These are phyloP conservation scores for Corynespora cassiicola DNA, from an alignment of 2,329 filamentous ascomycete species.

Conservation along the genomic window DNA sequence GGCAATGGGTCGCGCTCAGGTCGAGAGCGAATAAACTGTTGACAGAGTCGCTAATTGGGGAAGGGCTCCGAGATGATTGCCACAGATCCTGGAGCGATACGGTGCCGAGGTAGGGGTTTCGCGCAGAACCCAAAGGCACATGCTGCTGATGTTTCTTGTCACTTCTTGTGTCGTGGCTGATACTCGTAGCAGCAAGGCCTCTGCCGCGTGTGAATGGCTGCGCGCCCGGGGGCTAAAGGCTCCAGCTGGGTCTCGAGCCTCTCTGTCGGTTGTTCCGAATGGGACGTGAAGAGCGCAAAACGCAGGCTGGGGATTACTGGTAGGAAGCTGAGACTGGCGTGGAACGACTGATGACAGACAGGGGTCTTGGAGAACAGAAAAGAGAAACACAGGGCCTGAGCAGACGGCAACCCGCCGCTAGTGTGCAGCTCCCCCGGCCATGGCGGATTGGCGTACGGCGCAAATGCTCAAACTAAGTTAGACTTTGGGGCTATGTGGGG, in stretches of 20 bases:
- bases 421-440: slow-evolving; percentile 2
- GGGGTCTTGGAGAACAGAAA: slow-evolving; percentile 2
- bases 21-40: slow-evolving; percentile 21
- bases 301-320: neutral
- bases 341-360: slow-evolving; percentile 3
- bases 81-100: slow-evolving; percentile 21
- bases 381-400: slow-evolving; percentile 2
- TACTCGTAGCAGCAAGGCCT: slow-evolving; percentile 8
- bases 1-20: slow-evolving; percentile 24
- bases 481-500: slow-evolving; percentile 9
- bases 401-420: slow-evolving; percentile 7
- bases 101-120: slow-evolving; percentile 25
- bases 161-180: slow-evolving; percentile 13
- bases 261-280: slow-evolving; percentile 12
- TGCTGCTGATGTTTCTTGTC: slow-evolving; percentile 20
- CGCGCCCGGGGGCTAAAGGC: slow-evolving; percentile 3
- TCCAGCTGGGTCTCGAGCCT: neutral
- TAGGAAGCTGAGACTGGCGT: slow-evolving; percentile 1
- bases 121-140: slow-evolving; percentile 15
- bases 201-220: slow-evolving; percentile 11
- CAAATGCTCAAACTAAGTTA: slow-evolving; percentile 7
- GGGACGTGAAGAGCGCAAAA: slow-evolving; percentile 3
- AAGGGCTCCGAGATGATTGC: slow-evolving; percentile 39
- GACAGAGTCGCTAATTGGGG: slow-evolving; percentile 31
- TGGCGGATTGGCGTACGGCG: slow-evolving; percentile 15